phyloP scores from a whole-genome alignment of 2,329 filamentous ascomycete genomes.

The Amauroascus verrucosus region DNA sequence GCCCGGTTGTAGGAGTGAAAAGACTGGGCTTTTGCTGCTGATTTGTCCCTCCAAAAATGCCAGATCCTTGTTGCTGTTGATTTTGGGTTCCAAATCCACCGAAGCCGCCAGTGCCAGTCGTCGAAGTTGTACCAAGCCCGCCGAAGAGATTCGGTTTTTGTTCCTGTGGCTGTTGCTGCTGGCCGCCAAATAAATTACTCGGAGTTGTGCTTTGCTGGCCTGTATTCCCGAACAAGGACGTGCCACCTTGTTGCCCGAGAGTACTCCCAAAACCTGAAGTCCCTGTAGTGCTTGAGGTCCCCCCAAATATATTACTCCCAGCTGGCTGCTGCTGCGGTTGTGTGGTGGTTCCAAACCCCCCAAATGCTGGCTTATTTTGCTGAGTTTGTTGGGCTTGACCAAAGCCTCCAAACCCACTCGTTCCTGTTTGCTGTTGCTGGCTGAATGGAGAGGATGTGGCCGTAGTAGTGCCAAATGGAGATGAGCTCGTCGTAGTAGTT shows the following conservation, averaged over 20 bases:
- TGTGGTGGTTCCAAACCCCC: conserved; percentile 29
- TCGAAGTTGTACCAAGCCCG: conserved; percentile 13
- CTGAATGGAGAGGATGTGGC: conserved; percentile 39
- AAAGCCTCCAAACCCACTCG: conserved; percentile 37
- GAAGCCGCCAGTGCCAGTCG: conserved; percentile 11
- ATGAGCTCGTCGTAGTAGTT: conserved; percentile 29
- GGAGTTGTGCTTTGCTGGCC: conserved; percentile 31
- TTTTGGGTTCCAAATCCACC: conserved; percentile 19
- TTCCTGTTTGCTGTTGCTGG: conserved; percentile 24
- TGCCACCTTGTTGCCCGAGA: conserved; percentile 30
- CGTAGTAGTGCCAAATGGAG: conserved; percentile 32
- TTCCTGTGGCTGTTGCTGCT: conserved; percentile 32
- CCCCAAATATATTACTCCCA: conserved; percentile 38
- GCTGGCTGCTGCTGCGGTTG: conserved; percentile 33
- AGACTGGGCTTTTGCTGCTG: conserved; percentile 39
- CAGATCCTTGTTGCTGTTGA: conserved; percentile 26
- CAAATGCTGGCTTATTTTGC: conserved; percentile 31
- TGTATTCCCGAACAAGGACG: neutral
- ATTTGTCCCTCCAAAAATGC: conserved; percentile 30
- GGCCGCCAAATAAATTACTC: conserved; percentile 35
- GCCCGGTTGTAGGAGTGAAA: conserved; percentile 38
- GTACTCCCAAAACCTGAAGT: conserved; percentile 32
- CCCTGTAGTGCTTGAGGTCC: conserved; percentile 21
- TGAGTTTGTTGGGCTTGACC: conserved; percentile 33
- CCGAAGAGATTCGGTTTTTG: conserved; percentile 15